Conservation (phyloP, 257 asterid genomes). For the Ballota nigra region DNA sequence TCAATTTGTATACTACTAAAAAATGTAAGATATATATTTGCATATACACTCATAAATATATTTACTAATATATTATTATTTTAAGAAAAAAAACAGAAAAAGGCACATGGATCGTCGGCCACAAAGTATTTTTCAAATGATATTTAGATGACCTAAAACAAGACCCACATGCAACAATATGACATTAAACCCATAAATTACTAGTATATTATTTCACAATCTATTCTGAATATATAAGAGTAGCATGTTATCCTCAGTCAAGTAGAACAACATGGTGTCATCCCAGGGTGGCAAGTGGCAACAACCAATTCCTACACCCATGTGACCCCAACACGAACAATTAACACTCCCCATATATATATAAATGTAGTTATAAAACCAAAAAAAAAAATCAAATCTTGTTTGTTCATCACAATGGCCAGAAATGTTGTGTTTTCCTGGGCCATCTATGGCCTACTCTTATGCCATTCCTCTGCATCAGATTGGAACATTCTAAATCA, state of each 20-base stretch:
- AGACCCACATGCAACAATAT: not conserved
- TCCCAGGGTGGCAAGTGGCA: not conserved
- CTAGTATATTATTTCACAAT: no score
- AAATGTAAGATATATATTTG: no score
- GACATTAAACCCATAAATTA: not conserved
- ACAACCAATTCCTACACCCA: constrained; percentile 27
- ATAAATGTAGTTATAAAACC: not conserved
- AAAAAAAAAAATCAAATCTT: not conserved
- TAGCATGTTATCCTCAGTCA: constrained; percentile 22
- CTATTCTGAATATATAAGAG: no score
- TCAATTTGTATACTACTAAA: no score
- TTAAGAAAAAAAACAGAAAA: not conserved
- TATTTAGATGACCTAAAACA: not conserved
- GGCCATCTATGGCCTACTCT: constrained; percentile 20
- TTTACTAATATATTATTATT: no score
- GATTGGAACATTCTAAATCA: constrained; percentile 72
- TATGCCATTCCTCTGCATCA: constrained; percentile 42
- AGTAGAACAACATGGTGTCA: not conserved
- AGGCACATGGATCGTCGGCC: not conserved
- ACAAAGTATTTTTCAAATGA: not conserved
- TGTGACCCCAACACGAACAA: constrained; percentile 23
- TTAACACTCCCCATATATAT: constrained; percentile 16
- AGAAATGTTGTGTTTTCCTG: constrained; percentile 28
- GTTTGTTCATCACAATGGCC: constrained; percentile 30
- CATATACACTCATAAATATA: no score